Percentiles rank a stretch among this genome's conserved stretches.
Evolutionary conservation across 2,329 filamentous ascomycete genomes (phyloP).

Genomic region (Achaetomium macrosporum): DNA sequence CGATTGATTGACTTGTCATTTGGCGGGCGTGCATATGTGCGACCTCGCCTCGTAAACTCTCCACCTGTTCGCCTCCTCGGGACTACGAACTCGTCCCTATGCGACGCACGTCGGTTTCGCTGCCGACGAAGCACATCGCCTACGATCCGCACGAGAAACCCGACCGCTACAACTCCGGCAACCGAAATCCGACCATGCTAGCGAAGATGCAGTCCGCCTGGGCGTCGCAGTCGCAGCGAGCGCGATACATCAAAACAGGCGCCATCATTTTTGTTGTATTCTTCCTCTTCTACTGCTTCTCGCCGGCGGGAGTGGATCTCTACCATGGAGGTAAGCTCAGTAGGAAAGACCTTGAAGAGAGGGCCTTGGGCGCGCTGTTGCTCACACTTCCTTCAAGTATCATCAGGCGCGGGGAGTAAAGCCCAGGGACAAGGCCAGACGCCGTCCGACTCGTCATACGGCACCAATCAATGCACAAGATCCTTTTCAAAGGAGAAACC

Average conservation of each 20-base stretch:
- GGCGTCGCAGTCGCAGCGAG: constrained; percentile 59
- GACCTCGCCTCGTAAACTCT: not conserved
- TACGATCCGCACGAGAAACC: constrained; percentile 62
- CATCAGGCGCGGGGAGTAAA: constrained; percentile 11
- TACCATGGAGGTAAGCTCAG: constrained; percentile 40
- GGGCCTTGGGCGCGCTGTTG: not conserved
- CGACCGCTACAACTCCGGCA: constrained; percentile 48
- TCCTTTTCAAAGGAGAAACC: constrained; percentile 85
- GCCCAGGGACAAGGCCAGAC: constrained; percentile 40
- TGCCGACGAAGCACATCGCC: constrained; percentile 54
- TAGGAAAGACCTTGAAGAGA: not conserved
- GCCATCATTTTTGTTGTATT: constrained; percentile 56
- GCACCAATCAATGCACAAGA: constrained; percentile 70
- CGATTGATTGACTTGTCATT: constrained; percentile 5
- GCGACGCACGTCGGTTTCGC: constrained; percentile 60
- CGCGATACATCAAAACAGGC: constrained; percentile 60
- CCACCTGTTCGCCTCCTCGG: not conserved
- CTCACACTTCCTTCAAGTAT: constrained; percentile 8
- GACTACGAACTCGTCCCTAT: constrained; percentile 34
- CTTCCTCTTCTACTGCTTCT: constrained; percentile 58
- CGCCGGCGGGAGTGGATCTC: constrained; percentile 52
- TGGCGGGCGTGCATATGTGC: constrained; percentile 10
- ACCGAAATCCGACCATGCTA: constrained; percentile 42
- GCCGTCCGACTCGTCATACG: constrained; percentile 55
- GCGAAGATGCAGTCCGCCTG: constrained; percentile 52